A percentile compares a stretch with the other conserved stretches of the same genome.
phyloP scores from a whole-genome alignment of 169 alveolate genomes.

The Babesia divergens region DNA sequence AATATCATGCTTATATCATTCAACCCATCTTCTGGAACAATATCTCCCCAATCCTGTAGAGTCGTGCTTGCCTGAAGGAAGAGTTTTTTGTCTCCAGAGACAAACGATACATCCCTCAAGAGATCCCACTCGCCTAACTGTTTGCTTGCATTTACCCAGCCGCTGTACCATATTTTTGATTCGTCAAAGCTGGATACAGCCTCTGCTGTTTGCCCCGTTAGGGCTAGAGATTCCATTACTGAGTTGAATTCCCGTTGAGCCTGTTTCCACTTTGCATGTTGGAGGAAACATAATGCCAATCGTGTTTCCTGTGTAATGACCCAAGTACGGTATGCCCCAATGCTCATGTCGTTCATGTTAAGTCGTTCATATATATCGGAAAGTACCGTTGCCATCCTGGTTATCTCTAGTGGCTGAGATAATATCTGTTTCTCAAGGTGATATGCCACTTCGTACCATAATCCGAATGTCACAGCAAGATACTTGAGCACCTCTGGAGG shows the following conservation, averaged over 20 bases:
- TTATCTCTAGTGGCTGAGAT: slow-evolving; percentile 60
- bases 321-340: slow-evolving; percentile 62
- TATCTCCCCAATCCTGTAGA: slow-evolving; percentile 67
- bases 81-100: slow-evolving; percentile 61
- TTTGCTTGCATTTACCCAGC: slow-evolving; percentile 72
- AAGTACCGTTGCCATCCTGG: slow-evolving; percentile 51
- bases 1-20: slow-evolving; percentile 29
- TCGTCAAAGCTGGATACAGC: slow-evolving; percentile 67
- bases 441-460: slow-evolving; percentile 26
- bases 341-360: slow-evolving; percentile 45
- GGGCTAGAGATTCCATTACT: slow-evolving; percentile 45
- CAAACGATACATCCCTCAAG: slow-evolving; percentile 68
- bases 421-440: slow-evolving; percentile 55
- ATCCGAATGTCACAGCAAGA: slow-evolving; percentile 17
- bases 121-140: slow-evolving; percentile 74
- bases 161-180: slow-evolving; percentile 71
- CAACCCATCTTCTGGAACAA: slow-evolving; percentile 46
- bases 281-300: slow-evolving; percentile 47
- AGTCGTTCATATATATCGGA: slow-evolving; percentile 47
- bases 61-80: slow-evolving; percentile 62
- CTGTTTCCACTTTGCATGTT: slow-evolving; percentile 60
- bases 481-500: slow-evolving; percentile 48
- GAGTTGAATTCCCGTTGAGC: slow-evolving; percentile 61
- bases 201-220: slow-evolving; percentile 64
- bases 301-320: slow-evolving; percentile 62